Conservation (phyloP, 176 grass and related monocot genomes). For the Avena sativa region DNA sequence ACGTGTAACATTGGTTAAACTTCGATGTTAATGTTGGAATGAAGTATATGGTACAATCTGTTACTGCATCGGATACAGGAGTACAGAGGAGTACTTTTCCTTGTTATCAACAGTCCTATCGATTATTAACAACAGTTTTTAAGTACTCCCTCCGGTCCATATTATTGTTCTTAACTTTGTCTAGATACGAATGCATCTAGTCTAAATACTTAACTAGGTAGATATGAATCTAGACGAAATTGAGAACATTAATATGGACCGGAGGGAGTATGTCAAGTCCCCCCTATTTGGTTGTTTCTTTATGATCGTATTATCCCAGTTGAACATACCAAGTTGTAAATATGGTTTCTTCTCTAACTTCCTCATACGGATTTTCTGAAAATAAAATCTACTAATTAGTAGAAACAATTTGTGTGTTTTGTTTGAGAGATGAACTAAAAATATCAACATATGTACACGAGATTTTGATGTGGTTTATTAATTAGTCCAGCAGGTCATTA, state of each 20-base stretch:
- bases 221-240: no score
- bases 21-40: background rate
- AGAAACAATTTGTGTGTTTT: background rate
- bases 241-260: no score
- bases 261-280: background rate
- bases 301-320: background rate
- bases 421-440: background rate
- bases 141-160: background rate
- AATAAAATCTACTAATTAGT: background rate
- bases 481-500: background rate
- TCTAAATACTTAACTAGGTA: no score
- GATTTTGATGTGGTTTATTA: background rate
- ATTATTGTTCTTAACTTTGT: no score
- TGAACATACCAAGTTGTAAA: background rate
- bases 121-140: background rate
- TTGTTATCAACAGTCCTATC: background rate
- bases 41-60: background rate
- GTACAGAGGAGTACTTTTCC: background rate
- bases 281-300: background rate
- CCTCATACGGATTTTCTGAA: background rate
- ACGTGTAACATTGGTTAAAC: background rate
- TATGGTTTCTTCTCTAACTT: conserved; percentile 1
- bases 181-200: no score
- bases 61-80: background rate
- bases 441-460: background rate